Percentiles rank a stretch among this genome's conserved stretches.
Evolutionary conservation across 2,329 filamentous ascomycete species (phyloP).

Genomic region (Ceratocystis cacaofunesta): DNA sequence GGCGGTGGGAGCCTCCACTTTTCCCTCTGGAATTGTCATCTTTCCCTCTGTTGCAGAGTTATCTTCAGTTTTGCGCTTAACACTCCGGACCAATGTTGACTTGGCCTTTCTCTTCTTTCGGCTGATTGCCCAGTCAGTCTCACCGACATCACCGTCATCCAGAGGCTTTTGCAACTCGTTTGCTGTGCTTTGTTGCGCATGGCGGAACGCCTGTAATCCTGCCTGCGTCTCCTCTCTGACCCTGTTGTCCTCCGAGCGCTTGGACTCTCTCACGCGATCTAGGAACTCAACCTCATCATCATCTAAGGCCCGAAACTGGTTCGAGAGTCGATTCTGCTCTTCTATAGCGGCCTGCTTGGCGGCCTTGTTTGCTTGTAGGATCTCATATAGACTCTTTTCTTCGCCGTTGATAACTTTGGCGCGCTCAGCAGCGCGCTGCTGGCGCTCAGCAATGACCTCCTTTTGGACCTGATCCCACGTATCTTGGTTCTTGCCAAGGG

Average conservation of each 20-base stretch:
- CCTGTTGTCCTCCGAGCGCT: conserved; percentile 39
- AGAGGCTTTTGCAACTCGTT: conserved; percentile 18
- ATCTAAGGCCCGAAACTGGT: conserved; percentile 65
- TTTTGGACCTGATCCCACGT: conserved; percentile 52
- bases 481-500: conserved; percentile 21
- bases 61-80: conserved; percentile 23
- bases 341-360: conserved; percentile 74
- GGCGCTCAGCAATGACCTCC: conserved; percentile 47
- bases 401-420: conserved; percentile 27
- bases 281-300: conserved; percentile 69
- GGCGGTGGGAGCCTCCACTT: background rate
- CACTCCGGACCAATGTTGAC: conserved; percentile 22
- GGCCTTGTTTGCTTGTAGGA: conserved; percentile 62
- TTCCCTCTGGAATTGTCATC: background rate
- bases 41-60: background rate
- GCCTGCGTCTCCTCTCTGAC: conserved; percentile 41
- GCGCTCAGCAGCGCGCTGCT: conserved; percentile 37
- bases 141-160: conserved; percentile 19
- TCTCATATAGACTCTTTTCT: conserved; percentile 55
- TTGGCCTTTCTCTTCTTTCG: conserved; percentile 23
- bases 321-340: conserved; percentile 53
- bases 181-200: conserved; percentile 29
- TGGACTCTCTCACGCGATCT: conserved; percentile 39
- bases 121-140: conserved; percentile 19
- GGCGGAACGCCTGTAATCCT: conserved; percentile 40